These are phyloP conservation scores for Colletotrichum nymphaeae DNA, from an alignment of 2,329 filamentous ascomycete species.

Conservation along the genomic window DNA sequence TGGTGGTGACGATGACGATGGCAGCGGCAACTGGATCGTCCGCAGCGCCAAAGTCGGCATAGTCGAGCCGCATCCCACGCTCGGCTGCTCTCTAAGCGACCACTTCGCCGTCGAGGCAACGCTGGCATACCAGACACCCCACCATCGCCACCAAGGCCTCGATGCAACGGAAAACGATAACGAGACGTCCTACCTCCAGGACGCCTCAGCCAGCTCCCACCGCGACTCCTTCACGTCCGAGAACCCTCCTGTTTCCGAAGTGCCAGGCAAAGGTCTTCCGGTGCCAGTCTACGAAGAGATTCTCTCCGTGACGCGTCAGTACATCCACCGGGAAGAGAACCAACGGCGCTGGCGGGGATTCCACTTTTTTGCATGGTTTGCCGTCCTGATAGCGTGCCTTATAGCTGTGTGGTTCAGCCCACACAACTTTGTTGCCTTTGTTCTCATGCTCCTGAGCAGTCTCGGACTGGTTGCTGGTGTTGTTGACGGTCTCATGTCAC, in stretches of 20 bases:
- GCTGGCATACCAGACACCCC: conserved; percentile 62
- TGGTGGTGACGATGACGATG: conserved; percentile 50
- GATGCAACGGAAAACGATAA: conserved; percentile 32
- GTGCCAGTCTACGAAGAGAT: conserved; percentile 70
- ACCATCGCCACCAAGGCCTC: conserved; percentile 15
- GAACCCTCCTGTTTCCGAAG: conserved; percentile 44
- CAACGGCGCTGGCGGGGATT: conserved; percentile 78
- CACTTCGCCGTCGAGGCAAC: conserved; percentile 93
- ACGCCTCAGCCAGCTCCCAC: conserved; percentile 46
- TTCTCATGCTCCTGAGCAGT: conserved; percentile 84
- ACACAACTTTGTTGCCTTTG: conserved; percentile 79
- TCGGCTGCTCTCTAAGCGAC: conserved; percentile 90
- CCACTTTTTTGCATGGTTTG: conserved; percentile 78
- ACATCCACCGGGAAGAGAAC: conserved; percentile 75
- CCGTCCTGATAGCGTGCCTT: conserved; percentile 78
- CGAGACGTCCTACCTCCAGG: conserved; percentile 53
- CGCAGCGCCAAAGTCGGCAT: conserved; percentile 80
- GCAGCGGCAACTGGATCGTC: conserved; percentile 74
- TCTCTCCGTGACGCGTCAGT: conserved; percentile 74
- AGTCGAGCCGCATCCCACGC: conserved; percentile 81
- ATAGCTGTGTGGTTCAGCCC: conserved; percentile 90
- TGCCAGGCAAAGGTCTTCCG: conserved; percentile 37
- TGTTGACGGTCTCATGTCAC: conserved; percentile 85
- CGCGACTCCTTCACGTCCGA: conserved; percentile 21
- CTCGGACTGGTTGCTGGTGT: conserved; percentile 80